phyloP scores from a whole-genome alignment of 306 rosid genomes.

The Herpetospermum pedunculosum region DNA sequence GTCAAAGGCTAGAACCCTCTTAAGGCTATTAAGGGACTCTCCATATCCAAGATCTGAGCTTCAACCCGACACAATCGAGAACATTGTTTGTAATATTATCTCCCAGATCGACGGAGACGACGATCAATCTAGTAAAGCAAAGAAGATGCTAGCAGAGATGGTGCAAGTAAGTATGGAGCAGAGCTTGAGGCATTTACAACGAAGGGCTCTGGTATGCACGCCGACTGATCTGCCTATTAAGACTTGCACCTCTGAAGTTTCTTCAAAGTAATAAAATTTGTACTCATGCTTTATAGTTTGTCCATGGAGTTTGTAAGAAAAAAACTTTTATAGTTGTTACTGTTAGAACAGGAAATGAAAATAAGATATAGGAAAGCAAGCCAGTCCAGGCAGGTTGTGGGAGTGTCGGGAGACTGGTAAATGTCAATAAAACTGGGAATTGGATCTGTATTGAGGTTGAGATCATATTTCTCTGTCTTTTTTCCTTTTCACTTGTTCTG shows the following conservation, averaged over 20 bases:
- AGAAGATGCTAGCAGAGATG: constrained; percentile 97
- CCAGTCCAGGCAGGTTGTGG: constrained; percentile 87
- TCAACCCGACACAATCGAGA: constrained; percentile 83
- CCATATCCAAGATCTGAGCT: constrained; percentile 77
- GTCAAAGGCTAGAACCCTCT: constrained; percentile 55
- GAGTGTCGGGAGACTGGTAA: constrained; percentile 81
- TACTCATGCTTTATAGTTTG: constrained; percentile 5
- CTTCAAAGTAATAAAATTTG: constrained; percentile 47
- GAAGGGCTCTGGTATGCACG: constrained; percentile 85
- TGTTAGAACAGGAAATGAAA: constrained; percentile 3
- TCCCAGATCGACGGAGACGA: constrained; percentile 86
- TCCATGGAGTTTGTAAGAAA: constrained; percentile 31
- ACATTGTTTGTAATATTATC: constrained; percentile 82
- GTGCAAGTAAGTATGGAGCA: constrained; percentile 99
- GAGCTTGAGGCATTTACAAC: constrained; percentile 86
- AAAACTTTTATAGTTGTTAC: constrained; percentile 19
- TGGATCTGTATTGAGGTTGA: constrained; percentile 14
- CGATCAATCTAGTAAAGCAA: constrained; percentile 78
- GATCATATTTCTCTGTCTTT: constrained; percentile 4
- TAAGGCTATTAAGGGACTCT: constrained; percentile 68
- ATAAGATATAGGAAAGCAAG: constrained; percentile 26
- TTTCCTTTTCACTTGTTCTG: constrained; percentile 15
- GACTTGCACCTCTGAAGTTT: constrained; percentile 61
- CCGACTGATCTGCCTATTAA: constrained; percentile 68
- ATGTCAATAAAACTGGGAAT: constrained; percentile 49